These are phyloP conservation scores for Eucalyptus cloeziana DNA, from an alignment of 345 rosid genomes.

Conservation along the genomic window DNA sequence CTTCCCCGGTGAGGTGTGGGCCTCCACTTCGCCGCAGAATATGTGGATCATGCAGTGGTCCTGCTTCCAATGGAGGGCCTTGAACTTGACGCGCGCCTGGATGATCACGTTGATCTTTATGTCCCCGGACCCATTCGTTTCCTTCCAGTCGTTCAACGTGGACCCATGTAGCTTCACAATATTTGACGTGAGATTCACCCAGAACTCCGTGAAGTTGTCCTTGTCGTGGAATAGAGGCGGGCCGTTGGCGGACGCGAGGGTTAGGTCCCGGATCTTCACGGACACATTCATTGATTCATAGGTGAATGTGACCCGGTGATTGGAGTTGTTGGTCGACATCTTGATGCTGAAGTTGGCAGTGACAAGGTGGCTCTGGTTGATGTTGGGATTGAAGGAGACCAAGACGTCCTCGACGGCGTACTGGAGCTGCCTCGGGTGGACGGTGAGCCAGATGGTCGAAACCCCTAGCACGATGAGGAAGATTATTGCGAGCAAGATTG, in stretches of 20 bases:
- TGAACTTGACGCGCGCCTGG: background rate
- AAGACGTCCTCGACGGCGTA: background rate
- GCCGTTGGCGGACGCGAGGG: background rate
- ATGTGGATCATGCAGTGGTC: background rate
- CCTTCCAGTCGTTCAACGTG: background rate
- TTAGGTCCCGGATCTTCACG: background rate
- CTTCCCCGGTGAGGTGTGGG: background rate
- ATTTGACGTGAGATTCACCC: background rate
- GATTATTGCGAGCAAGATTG: background rate
- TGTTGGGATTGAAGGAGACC: background rate
- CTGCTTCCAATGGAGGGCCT: background rate
- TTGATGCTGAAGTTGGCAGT: background rate
- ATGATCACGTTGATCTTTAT: background rate
- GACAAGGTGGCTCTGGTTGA: background rate
- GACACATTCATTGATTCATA: background rate
- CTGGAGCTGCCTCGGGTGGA: background rate
- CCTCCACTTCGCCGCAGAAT: background rate
- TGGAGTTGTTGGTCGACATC: background rate
- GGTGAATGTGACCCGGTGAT: background rate
- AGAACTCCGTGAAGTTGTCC: accelerated
- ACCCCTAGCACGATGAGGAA: background rate
- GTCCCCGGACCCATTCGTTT: too few species aligned
- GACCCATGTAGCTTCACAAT: background rate
- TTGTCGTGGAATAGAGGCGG: background rate
- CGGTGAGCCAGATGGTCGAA: background rate